Conservation (phyloP, 805 yeast species). For the Metschnikowia anglica region DNA sequence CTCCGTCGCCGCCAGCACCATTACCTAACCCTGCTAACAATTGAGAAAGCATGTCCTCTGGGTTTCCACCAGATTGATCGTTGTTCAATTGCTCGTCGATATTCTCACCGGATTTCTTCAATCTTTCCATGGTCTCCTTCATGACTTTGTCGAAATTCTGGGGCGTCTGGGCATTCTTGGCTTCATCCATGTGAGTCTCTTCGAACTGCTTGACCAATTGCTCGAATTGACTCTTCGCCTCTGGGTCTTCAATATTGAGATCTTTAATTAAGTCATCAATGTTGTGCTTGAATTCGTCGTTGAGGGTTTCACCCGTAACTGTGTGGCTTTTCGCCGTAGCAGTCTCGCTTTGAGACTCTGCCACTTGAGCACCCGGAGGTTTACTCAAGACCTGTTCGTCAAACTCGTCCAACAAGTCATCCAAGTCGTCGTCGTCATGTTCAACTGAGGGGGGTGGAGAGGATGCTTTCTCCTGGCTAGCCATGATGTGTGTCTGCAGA, state of each 20-base stretch:
- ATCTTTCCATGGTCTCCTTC: conserved; percentile 73
- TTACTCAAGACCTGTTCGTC: conserved; percentile 65
- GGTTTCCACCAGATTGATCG: conserved; percentile 41
- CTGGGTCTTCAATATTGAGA: conserved; percentile 52
- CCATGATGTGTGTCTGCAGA: too few relatives aligned
- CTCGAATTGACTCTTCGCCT: conserved; percentile 51
- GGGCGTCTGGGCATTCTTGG: conserved; percentile 30
- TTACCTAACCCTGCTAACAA: conserved; percentile 50
- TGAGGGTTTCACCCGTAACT: conserved; percentile 26
- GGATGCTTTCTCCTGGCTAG: conserved; percentile 6
- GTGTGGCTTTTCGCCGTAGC: conserved; percentile 13
- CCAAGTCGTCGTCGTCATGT: conserved; percentile 64
- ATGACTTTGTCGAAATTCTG: conserved; percentile 69
- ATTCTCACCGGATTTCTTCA: conserved; percentile 71
- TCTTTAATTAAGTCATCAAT: conserved; percentile 48
- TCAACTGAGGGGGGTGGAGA: conserved; percentile 9
- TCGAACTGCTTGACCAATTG: conserved; percentile 46
- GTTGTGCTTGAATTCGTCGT: conserved; percentile 33
- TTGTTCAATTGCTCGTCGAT: conserved; percentile 60
- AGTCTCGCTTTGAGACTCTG: conserved; percentile 8
- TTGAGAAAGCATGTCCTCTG: conserved; percentile 60
- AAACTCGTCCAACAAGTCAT: conserved; percentile 82
- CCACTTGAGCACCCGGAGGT: conserved; percentile 52
- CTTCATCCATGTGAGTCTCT: conserved; percentile 33
- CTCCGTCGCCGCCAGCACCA: conserved; percentile 37